Conservation (phyloP, 2,329 filamentous ascomycete species). For the Cladobotryum mycophilum region DNA sequence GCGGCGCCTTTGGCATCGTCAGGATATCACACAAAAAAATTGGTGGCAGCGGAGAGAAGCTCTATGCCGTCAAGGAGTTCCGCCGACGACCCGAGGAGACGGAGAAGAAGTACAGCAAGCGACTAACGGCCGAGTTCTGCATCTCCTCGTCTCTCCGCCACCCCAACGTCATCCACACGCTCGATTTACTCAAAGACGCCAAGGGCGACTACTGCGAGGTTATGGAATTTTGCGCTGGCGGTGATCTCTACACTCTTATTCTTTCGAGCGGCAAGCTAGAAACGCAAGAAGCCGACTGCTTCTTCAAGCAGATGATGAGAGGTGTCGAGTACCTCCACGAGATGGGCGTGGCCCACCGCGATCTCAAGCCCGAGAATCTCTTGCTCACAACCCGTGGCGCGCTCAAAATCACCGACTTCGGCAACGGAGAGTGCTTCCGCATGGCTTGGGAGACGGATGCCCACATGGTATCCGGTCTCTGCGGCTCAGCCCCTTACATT, state of each 20-base stretch:
- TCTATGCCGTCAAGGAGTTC: constrained; percentile 98
- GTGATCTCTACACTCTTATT: constrained; percentile 90
- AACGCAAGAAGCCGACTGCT: constrained; percentile 89
- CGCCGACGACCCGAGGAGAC: constrained; percentile 89
- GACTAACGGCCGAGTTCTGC: constrained; percentile 94
- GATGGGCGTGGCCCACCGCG: constrained; percentile 96
- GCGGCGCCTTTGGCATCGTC: constrained; percentile 94
- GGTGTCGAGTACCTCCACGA: constrained; percentile 99
- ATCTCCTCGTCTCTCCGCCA: constrained; percentile 95
- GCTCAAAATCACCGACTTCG: constrained; percentile 97
- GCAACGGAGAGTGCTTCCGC: constrained; percentile 97
- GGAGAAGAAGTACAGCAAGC: constrained; percentile 95
- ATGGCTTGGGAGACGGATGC: constrained; percentile 99
- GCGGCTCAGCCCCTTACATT: constrained; percentile 94
- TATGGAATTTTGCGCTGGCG: constrained; percentile 98
- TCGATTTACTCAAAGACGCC: constrained; percentile 89
- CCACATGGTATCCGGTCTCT: constrained; percentile 96
- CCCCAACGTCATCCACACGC: constrained; percentile 95
- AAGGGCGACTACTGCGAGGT: constrained; percentile 99
- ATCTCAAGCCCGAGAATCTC: constrained; percentile 94
- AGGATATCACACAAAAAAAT: constrained; percentile 95
- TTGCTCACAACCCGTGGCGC: constrained; percentile 86
- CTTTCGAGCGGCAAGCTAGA: constrained; percentile 87
- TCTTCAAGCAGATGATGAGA: constrained; percentile 98
- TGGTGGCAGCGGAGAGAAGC: constrained; percentile 74